A percentile compares a stretch with the other conserved stretches of the same genome.
phyloP scores from a whole-genome alignment of 2,329 filamentous ascomycete species.

The Trichoderma simmonsii region DNA sequence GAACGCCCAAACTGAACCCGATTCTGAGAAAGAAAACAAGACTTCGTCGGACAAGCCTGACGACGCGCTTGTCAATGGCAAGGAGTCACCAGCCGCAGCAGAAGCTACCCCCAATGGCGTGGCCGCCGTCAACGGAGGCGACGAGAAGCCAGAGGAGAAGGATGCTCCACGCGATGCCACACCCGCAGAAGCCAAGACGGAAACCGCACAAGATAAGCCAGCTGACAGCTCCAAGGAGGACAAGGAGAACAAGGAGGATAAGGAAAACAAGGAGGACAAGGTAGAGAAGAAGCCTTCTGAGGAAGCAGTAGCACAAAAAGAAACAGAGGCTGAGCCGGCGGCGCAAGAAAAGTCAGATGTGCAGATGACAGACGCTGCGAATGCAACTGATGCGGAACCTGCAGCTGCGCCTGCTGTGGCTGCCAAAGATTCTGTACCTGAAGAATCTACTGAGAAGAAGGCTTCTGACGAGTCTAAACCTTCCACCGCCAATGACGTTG shows the following conservation, averaged over 20 bases:
- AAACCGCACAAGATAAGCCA: slow-evolving; percentile 8
- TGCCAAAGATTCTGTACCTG: slow-evolving; percentile 5
- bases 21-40: slow-evolving; percentile 16
- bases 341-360: slow-evolving; percentile 22
- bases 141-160: slow-evolving; percentile 18
- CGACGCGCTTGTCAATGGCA: slow-evolving; percentile 22
- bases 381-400: not conserved
- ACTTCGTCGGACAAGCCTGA: slow-evolving; percentile 19
- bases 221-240: slow-evolving; percentile 5
- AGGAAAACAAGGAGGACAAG: not conserved
- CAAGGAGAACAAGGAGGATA: slow-evolving; percentile 16
- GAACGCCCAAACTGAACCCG: slow-evolving; percentile 17
- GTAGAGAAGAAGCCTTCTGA: slow-evolving; percentile 12
- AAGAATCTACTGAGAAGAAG: not conserved
- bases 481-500: not conserved
- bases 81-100: slow-evolving; percentile 7
- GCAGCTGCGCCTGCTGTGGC: not conserved
- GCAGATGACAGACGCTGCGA: slow-evolving; percentile 26
- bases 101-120: slow-evolving; percentile 11
- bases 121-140: slow-evolving; percentile 1
- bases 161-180: slow-evolving; percentile 13
- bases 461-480: slow-evolving; percentile 18
- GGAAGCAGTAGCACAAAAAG: not conserved
- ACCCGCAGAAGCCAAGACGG: not conserved
- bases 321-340: not conserved